These are phyloP conservation scores for Heterococcus sp. DNA, from an alignment of 108 stramenopile species.

Conservation along the genomic window DNA sequence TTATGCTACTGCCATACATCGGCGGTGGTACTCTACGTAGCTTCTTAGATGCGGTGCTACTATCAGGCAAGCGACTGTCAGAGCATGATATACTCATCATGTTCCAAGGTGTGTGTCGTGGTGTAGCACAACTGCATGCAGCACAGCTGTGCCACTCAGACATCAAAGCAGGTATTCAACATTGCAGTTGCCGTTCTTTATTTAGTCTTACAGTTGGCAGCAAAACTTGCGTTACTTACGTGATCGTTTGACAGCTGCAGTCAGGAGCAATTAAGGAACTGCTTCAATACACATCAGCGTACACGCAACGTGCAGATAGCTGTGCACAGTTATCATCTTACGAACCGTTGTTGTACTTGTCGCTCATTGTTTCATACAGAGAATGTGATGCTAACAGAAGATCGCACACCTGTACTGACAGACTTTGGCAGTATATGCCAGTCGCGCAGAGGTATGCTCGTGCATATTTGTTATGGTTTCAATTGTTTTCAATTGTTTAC, in stretches of 20 bases:
- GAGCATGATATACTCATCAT: constrained; percentile 19
- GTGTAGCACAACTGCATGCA: constrained; percentile 33
- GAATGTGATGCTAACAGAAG: constrained; percentile 55
- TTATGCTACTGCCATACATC: constrained; percentile 33
- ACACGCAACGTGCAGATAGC: neutral
- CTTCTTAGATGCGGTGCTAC: too few relatives aligned
- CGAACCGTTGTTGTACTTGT: neutral
- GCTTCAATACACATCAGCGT: neutral
- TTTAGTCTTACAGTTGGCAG: neutral
- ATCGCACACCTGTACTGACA: constrained; percentile 44
- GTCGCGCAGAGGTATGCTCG: constrained; percentile 16
- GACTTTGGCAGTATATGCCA: constrained; percentile 38
- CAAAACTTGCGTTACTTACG: neutral
- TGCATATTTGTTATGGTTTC: too few relatives aligned
- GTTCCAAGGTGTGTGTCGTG: constrained; percentile 28
- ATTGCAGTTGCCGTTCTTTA: too few relatives aligned
- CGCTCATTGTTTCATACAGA: constrained; percentile 17
- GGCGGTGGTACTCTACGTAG: constrained; percentile 27
- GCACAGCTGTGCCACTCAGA: constrained; percentile 2
- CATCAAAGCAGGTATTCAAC: neutral
- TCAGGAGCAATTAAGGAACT: neutral
- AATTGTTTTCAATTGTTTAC: too few relatives aligned
- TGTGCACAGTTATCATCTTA: neutral
- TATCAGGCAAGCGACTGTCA: constrained; percentile 17
- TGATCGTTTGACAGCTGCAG: neutral